Evolutionary conservation across 768 basidiomycete genomes (phyloP).

Genomic region (Amanita subjunquillea): DNA sequence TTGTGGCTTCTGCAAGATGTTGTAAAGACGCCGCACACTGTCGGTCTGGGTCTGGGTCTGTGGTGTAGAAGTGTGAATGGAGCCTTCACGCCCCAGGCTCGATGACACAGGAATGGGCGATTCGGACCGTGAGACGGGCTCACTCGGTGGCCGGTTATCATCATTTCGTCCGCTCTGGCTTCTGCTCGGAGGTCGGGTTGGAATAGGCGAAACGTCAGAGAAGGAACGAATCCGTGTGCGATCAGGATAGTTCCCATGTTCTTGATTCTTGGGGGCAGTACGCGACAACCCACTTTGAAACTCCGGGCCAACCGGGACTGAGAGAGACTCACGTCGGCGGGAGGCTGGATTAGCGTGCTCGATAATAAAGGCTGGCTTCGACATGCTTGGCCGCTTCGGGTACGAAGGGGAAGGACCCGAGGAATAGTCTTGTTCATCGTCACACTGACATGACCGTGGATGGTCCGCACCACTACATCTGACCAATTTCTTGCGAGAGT

Average conservation of each 20-base stretch:
- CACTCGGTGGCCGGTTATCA: not conserved
- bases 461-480: slow-evolving; percentile 15
- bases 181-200: not conserved
- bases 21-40: slow-evolving; percentile 1
- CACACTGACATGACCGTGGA: slow-evolving; percentile 12
- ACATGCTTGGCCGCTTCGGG: slow-evolving; percentile 5
- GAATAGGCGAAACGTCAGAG: not conserved
- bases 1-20: slow-evolving; percentile 6
- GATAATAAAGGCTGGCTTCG: slow-evolving; percentile 3
- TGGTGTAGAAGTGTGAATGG: not conserved
- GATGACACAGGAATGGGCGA: not conserved
- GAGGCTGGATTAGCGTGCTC: not conserved
- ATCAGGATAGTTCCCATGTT: not conserved
- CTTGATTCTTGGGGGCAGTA: slow-evolving; percentile 1
- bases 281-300: slow-evolving; percentile 2
- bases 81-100: not conserved
- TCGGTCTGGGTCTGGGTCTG: not conserved
- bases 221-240: not conserved
- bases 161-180: not conserved
- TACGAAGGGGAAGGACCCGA: slow-evolving; percentile 8
- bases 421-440: slow-evolving; percentile 3
- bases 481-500: slow-evolving; percentile 6
- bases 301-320: not conserved
- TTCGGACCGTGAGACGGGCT: slow-evolving; percentile 1
- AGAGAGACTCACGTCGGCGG: slow-evolving; percentile 3